A percentile compares a stretch with the other conserved stretches of the same genome.
These are phyloP conservation scores for Ploettnerulaceae sp. DNA, from an alignment of 2,329 filamentous ascomycete genomes.

Conservation along the genomic window DNA sequence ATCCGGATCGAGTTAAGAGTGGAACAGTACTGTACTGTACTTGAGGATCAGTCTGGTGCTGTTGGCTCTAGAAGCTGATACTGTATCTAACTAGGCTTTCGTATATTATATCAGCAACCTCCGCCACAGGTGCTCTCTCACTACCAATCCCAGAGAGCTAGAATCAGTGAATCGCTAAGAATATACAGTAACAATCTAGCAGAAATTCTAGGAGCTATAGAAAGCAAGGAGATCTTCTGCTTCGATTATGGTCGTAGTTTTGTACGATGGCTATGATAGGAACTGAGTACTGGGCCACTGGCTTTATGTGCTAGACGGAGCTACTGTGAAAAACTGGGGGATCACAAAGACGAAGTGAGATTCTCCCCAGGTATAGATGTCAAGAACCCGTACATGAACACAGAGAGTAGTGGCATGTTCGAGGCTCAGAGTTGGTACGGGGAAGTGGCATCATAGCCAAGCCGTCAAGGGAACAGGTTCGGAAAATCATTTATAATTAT, in stretches of 20 bases:
- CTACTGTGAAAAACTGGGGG: constrained; percentile 51
- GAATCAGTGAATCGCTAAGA: constrained; percentile 60
- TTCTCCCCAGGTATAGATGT: constrained; percentile 8
- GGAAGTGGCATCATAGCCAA: not conserved
- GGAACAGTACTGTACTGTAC: no score
- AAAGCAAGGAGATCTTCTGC: constrained; percentile 69
- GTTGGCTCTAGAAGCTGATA: no score
- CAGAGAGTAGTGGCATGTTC: not conserved
- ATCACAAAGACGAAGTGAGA: constrained; percentile 27
- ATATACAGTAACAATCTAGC: constrained; percentile 30
- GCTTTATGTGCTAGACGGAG: constrained; percentile 70
- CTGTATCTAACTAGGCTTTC: no score
- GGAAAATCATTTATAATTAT: constrained; percentile 6
- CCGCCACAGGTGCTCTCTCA: no score
- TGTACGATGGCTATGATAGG: constrained; percentile 64
- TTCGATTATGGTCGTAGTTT: constrained; percentile 58
- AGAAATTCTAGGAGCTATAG: constrained; percentile 25
- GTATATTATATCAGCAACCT: no score
- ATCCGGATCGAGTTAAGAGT: no score
- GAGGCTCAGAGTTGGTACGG: not conserved
- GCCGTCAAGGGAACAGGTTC: constrained; percentile 7
- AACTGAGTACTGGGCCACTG: constrained; percentile 69
- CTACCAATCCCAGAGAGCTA: no score
- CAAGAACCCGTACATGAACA: not conserved
- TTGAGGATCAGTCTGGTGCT: no score